phyloP scores from a whole-genome alignment of 805 yeast species.

The Candida nemodendra region DNA sequence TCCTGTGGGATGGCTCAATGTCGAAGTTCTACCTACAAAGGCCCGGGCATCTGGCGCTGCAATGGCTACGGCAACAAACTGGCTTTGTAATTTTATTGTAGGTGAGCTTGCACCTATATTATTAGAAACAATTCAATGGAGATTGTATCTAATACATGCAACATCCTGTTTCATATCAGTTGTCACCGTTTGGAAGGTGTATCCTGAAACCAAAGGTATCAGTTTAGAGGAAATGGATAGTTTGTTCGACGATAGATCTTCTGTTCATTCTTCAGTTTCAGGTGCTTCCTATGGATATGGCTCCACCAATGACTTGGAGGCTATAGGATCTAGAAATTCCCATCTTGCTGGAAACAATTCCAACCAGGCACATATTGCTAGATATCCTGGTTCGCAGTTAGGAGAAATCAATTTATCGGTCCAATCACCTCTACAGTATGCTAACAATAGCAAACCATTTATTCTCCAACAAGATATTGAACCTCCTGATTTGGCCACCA shows the following conservation, averaged over 20 bases:
- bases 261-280: constrained; percentile 23
- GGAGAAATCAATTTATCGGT: constrained; percentile 14
- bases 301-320: constrained; percentile 20
- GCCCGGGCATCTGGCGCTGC: constrained; percentile 91
- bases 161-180: constrained; percentile 72
- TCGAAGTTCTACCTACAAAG: constrained; percentile 81
- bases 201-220: constrained; percentile 91
- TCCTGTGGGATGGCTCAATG: constrained; percentile 85
- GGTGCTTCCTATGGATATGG: constrained; percentile 14
- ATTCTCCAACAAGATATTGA: constrained; percentile 33
- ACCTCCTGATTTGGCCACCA: constrained; percentile 37
- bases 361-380: constrained; percentile 23
- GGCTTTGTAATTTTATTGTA: constrained; percentile 90
- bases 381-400: constrained; percentile 21
- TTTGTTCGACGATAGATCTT: constrained; percentile 68
- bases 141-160: constrained; percentile 79
- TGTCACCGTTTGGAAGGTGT: constrained; percentile 64
- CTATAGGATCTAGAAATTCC: constrained; percentile 15
- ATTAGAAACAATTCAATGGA: constrained; percentile 74
- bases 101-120: constrained; percentile 90
- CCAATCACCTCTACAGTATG: constrained; percentile 10
- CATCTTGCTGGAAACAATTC: constrained; percentile 7
- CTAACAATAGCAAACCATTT: constrained; percentile 15
- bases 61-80: constrained; percentile 84
- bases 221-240: constrained; percentile 90